Percentiles rank a stretch among this genome's conserved stretches.
Conservation (phyloP, 257 asterid species). For the Capsicum chinense region DNA sequence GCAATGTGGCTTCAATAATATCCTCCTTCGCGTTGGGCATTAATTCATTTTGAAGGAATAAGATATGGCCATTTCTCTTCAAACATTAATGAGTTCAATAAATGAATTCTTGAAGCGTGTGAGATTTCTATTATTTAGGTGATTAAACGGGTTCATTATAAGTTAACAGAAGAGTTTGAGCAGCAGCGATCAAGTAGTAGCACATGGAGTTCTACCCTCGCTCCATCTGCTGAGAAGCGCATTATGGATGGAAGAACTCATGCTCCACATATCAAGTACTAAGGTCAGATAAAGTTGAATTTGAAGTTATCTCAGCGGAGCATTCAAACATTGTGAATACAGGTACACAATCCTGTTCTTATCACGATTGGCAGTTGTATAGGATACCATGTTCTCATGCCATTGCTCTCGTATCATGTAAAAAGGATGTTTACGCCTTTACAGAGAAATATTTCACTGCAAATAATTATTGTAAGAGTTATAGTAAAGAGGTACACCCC, state of each 20-base stretch:
- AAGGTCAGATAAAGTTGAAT: constrained; percentile 73
- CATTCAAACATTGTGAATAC: constrained; percentile 70
- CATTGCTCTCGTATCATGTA: constrained; percentile 58
- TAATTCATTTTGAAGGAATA: constrained; percentile 56
- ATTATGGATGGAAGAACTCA: constrained; percentile 50
- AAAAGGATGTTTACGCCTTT: constrained; percentile 58
- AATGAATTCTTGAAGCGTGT: constrained; percentile 65
- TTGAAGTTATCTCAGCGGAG: constrained; percentile 66
- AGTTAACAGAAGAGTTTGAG: constrained; percentile 54
- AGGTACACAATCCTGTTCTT: constrained; percentile 57
- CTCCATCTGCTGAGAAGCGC: constrained; percentile 68
- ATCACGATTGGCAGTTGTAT: constrained; percentile 72
- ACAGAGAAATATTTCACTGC: constrained; percentile 55
- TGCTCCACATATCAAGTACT: constrained; percentile 66
- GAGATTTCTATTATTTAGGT: constrained; percentile 76
- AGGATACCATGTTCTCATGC: constrained; percentile 80
- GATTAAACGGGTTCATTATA: constrained; percentile 60
- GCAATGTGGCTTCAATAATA: constrained; percentile 61
- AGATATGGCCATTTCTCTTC: constrained; percentile 73
- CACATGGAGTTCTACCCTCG: constrained; percentile 64
- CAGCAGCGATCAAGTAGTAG: constrained; percentile 50
- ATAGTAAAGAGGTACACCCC: constrained; percentile 51
- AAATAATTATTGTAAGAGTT: constrained; percentile 51
- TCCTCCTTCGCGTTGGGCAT: constrained; percentile 67
- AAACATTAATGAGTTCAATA: constrained; percentile 59